A percentile compares a stretch with the other conserved stretches of the same genome.
Evolutionary conservation across 192 early-diverging fungal species (phyloP).

Genomic region (Radiomyces spectabilis): DNA sequence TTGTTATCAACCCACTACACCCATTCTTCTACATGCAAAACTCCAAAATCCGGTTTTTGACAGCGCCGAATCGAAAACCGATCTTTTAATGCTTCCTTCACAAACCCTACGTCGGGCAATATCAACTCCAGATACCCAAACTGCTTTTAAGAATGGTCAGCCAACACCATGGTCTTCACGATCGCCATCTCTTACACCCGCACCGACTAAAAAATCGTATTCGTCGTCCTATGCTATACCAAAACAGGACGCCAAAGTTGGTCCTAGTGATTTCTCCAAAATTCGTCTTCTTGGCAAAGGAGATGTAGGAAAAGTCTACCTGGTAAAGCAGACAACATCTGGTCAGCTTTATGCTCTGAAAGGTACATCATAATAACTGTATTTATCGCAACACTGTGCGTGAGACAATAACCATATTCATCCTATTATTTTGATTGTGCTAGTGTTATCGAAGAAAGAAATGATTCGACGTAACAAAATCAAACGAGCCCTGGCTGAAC

Average conservation of each 20-base stretch:
- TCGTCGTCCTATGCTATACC: conserved; percentile 12
- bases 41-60: too few species aligned
- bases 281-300: conserved; percentile 22
- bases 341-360: conserved; percentile 24
- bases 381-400: not conserved
- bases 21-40: too few species aligned
- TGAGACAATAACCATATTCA: not conserved
- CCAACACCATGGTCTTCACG: not conserved
- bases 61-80: not conserved
- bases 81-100: not conserved
- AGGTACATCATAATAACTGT: conserved; percentile 8
- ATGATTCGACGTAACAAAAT: conserved; percentile 98
- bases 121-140: not conserved
- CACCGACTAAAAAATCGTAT: too few species aligned
- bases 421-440: not conserved
- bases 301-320: conserved; percentile 21
- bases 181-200: not conserved
- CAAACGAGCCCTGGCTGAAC: conserved; percentile 94
- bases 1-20: conserved; percentile 7
- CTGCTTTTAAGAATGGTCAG: not conserved
- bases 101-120: not conserved
- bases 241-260: conserved; percentile 7
- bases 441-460: conserved; percentile 81
- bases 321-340: conserved; percentile 16
- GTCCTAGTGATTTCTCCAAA: conserved; percentile 9